Evolutionary conservation across 2,329 filamentous ascomycete genomes (phyloP), one percentile per base, ranked within the genome.

Genomic region (Fusarium marasasianum): DNA sequence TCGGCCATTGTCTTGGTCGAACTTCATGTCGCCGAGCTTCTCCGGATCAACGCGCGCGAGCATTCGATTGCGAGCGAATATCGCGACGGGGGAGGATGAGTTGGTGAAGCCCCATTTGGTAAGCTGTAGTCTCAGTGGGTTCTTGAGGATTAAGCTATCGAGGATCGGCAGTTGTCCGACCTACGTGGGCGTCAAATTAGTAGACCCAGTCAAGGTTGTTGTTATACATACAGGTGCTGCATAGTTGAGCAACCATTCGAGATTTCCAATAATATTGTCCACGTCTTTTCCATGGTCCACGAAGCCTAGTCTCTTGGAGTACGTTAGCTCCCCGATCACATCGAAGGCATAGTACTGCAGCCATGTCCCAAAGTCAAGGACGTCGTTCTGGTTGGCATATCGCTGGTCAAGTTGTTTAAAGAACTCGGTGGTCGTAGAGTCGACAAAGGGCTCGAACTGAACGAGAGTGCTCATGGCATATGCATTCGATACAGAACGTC

Each of bases 281-380:
- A 75, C 51, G 9, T 75, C 73, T 15, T 57, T 40, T 4, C 72
- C 73, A 12, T 29, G 45, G 9, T 75, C 72, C 14, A 75, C 59
- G 26, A 75, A 75, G 1, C 73, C 69, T 4, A 75, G 29, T 20
- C 73, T 51, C 17, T 75, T 73, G 0, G 65, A 71, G 40, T 68
- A 75, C 0, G 72, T 75, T 5, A 75, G 5, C 10, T 75, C 61
- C 0, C 62, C 64, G 1, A 76, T 76, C 1, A 76, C 74, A 26
- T 76, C 74, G 9, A 76, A 76, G 1, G 74, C 74, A 29, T 76
- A 76, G 9, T 66, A 76, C 7, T 76, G 74, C 0, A 76, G 63
- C 74, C 74, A 76, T 5, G 53, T 59, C 1, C 73, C 68, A 24
- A 76, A 58, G 5, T 74, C 71, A 2, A 72, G 66, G 2, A 59